Conservation (phyloP, 805 yeast species). For the Candida palmyrensis region DNA sequence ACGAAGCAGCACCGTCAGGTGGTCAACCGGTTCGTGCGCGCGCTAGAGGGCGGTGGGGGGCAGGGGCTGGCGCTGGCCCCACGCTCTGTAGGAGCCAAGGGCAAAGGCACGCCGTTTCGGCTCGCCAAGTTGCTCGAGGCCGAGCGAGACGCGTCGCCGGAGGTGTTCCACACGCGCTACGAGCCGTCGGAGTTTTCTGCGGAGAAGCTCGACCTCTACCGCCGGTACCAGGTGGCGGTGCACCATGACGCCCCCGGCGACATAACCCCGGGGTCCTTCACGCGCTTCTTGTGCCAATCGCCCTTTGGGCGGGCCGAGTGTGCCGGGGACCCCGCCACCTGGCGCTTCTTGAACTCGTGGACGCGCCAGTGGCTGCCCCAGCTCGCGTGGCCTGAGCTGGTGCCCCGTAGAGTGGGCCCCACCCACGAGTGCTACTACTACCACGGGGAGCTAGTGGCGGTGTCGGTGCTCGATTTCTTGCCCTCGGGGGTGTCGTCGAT, state of each 20-base stretch:
- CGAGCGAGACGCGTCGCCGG: constrained; percentile 29
- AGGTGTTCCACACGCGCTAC: constrained; percentile 36
- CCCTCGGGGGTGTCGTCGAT: constrained; percentile 79
- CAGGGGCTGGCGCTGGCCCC: constrained; percentile 8
- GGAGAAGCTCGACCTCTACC: constrained; percentile 60
- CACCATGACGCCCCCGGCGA: constrained; percentile 58
- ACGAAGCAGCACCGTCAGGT: constrained; percentile 64
- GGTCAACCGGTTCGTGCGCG: constrained; percentile 54
- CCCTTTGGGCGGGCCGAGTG: constrained; percentile 45
- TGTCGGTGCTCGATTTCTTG: constrained; percentile 72
- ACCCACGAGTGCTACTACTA: constrained; percentile 75
- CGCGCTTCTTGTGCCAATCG: constrained; percentile 60
- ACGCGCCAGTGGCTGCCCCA: constrained; percentile 13
- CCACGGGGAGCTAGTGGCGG: constrained; percentile 59
- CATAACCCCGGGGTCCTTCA: constrained; percentile 44
- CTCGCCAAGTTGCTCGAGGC: constrained; percentile 29
- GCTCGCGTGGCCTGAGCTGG: constrained; percentile 1
- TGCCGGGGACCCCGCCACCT: constrained; percentile 22
- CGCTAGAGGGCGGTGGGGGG: constrained; percentile 5
- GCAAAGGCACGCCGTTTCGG: constrained; percentile 10
- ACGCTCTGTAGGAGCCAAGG: not conserved
- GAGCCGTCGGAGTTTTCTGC: constrained; percentile 48
- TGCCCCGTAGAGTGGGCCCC: constrained; percentile 44
- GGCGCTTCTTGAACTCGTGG: constrained; percentile 43
- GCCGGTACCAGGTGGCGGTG: constrained; percentile 63